A percentile compares a stretch with the other conserved stretches of the same genome.
Conservation (phyloP, 768 basidiomycete genomes). For the Glaciozyma martinii region DNA sequence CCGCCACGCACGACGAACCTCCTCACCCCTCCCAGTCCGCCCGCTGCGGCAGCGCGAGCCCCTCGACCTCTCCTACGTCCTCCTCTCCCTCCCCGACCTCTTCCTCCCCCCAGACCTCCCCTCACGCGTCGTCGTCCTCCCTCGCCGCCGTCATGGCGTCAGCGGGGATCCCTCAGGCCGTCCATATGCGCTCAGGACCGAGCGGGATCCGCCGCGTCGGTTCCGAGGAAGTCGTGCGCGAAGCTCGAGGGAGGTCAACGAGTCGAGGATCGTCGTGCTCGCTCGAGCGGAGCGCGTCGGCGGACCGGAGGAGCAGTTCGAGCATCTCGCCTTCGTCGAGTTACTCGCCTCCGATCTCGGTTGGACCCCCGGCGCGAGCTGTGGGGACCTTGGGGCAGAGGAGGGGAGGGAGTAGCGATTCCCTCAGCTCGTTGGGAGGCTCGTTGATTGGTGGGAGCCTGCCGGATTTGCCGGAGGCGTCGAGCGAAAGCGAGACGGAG, state of each 20-base stretch:
- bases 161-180: slow-evolving; percentile 20
- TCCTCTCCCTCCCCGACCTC: not conserved
- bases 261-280: slow-evolving; percentile 19
- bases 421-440: slow-evolving; percentile 1
- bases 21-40: slow-evolving; percentile 4
- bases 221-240: slow-evolving; percentile 2
- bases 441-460: not conserved
- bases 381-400: not conserved
- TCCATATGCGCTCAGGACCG: slow-evolving; percentile 2
- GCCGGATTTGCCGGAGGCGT: slow-evolving; percentile 18
- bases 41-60: not conserved
- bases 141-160: slow-evolving; percentile 16
- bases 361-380: not conserved
- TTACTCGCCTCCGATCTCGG: slow-evolving; percentile 9
- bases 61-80: not conserved
- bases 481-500: slow-evolving; percentile 15
- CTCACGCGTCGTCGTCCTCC: not conserved
- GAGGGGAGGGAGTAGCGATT: not conserved
- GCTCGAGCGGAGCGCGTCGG: slow-evolving; percentile 22
- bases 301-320: slow-evolving; percentile 13
- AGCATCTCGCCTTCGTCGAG: slow-evolving; percentile 20
- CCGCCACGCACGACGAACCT: slow-evolving; percentile 7
- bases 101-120: not conserved
- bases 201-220: not conserved
- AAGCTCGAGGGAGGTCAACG: slow-evolving; percentile 20